Percentiles rank a stretch among this genome's conserved stretches.
phyloP scores from a whole-genome alignment of 1,284 basidiomycete species.

The Xanthoconium separans region DNA sequence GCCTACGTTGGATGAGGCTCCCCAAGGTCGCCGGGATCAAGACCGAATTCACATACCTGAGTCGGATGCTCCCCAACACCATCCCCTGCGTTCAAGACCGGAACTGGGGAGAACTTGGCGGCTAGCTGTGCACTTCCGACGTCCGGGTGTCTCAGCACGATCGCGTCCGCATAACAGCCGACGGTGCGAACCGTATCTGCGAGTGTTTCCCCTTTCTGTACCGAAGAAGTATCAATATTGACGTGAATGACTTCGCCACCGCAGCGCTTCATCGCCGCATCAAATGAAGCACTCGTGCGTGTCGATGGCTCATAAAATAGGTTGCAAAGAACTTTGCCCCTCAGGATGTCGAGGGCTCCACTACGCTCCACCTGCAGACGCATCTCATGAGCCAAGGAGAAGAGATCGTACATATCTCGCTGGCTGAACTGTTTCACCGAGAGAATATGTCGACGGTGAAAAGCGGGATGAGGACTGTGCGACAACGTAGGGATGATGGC shows the following conservation, averaged over 20 bases:
- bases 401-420: slow-evolving; percentile 91
- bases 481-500: slow-evolving; percentile 36
- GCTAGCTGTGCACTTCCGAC: slow-evolving; percentile 90
- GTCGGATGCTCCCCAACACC: slow-evolving; percentile 98
- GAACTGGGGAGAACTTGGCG: slow-evolving; percentile 94
- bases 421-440: slow-evolving; percentile 93
- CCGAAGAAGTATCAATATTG: slow-evolving; percentile 81
- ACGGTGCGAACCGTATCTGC: slow-evolving; percentile 94
- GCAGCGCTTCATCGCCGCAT: slow-evolving; percentile 98
- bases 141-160: slow-evolving; percentile 93
- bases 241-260: slow-evolving; percentile 94
- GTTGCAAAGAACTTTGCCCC: slow-evolving; percentile 91
- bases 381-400: slow-evolving; percentile 96
- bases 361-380: slow-evolving; percentile 92
- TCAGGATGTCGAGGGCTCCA: slow-evolving; percentile 87
- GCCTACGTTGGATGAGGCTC: slow-evolving; percentile 48
- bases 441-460: slow-evolving; percentile 88
- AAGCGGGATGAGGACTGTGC: slow-evolving; percentile 63
- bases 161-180: slow-evolving; percentile 94
- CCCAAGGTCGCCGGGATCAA: not conserved
- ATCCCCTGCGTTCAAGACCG: slow-evolving; percentile 96
- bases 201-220: slow-evolving; percentile 92
- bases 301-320: slow-evolving; percentile 99
- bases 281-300: slow-evolving; percentile 94
- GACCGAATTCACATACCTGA: slow-evolving; percentile 55